Evolutionary conservation across 75 land plant species (phyloP).

Genomic region (Chamaecyparis obtusa): DNA sequence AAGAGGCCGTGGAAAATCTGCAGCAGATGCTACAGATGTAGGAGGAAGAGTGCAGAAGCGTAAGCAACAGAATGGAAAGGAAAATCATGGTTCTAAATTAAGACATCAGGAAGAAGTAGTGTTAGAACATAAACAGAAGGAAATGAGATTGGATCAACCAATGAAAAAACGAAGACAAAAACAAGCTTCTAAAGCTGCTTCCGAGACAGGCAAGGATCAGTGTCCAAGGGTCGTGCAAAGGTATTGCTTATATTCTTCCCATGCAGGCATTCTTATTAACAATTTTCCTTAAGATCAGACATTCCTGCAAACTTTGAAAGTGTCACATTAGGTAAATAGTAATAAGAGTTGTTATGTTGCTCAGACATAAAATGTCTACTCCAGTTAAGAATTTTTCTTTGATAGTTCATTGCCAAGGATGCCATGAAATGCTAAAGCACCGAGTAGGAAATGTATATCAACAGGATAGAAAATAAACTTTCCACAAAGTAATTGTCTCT

Average conservation of each 20-base stretch:
- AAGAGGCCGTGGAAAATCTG: background rate
- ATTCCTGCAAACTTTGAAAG: background rate
- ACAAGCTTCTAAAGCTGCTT: background rate
- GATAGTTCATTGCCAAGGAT: background rate
- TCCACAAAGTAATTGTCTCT: background rate
- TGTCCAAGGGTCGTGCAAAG: background rate
- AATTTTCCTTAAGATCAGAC: background rate
- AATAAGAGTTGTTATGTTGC: background rate
- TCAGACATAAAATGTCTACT: background rate
- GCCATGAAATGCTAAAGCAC: background rate
- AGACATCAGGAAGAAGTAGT: background rate
- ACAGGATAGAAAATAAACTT: background rate
- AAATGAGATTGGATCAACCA: background rate
- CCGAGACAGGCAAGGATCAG: background rate
- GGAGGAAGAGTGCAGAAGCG: background rate
- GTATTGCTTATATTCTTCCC: background rate
- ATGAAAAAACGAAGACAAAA: slow-evolving; percentile 3
- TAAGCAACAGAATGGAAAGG: background rate
- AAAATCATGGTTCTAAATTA: slow-evolving; percentile 8
- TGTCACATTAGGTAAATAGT: background rate
- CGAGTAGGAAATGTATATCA: background rate
- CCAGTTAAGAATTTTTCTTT: background rate
- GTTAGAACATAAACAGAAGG: background rate
- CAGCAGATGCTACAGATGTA: background rate
- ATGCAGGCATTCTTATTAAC: background rate